phyloP scores from a whole-genome alignment of 1,139 yeast genomes.

The Meyerozyma carpophila region DNA sequence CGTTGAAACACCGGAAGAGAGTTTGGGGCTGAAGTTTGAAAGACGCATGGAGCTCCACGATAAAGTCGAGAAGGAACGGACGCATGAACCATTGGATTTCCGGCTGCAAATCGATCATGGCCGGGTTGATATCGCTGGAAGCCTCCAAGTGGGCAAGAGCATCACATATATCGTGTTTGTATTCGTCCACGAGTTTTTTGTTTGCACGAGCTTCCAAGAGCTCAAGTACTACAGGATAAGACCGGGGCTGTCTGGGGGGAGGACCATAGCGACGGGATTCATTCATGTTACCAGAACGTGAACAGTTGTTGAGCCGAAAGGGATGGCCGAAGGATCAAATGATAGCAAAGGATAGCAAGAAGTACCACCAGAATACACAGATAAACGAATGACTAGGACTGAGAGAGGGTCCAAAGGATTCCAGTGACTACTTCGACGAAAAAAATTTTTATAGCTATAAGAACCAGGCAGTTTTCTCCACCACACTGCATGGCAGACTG shows the following conservation, averaged over 20 bases:
- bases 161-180: constrained; percentile 26
- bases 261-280: constrained; percentile 31
- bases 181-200: constrained; percentile 36
- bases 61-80: constrained; percentile 77
- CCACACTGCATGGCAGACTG: neutral
- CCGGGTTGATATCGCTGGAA: constrained; percentile 40
- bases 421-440: neutral
- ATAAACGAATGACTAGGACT: neutral
- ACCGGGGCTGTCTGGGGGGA: constrained; percentile 33
- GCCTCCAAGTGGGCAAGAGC: constrained; percentile 28
- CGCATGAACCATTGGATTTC: constrained; percentile 93
- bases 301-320: neutral
- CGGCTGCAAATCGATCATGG: constrained; percentile 86
- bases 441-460: neutral
- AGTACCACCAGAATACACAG: neutral
- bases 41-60: constrained; percentile 76
- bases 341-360: neutral
- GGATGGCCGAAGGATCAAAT: neutral
- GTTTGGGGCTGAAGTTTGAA: constrained; percentile 76
- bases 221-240: constrained; percentile 41
- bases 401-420: neutral
- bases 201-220: constrained; percentile 43
- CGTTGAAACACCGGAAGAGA: constrained; percentile 69
- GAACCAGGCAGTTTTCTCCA: neutral
- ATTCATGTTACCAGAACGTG: constrained; percentile 1